Conservation (phyloP, 2,329 filamentous ascomycete species). For the Pyricularia grisea region DNA sequence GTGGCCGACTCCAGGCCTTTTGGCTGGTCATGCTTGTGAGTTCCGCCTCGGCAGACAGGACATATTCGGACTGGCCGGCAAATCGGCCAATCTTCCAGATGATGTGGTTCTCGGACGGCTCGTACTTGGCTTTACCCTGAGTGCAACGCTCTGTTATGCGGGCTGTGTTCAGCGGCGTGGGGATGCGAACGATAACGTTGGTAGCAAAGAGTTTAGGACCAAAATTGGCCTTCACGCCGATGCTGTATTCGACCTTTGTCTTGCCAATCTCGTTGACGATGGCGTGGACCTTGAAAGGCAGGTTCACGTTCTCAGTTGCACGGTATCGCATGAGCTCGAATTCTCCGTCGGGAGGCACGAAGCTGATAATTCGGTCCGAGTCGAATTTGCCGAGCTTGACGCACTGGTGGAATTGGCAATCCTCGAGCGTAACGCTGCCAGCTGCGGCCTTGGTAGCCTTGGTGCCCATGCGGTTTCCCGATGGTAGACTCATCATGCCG, state of each 20-base stretch:
- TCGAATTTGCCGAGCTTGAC: constrained; percentile 97
- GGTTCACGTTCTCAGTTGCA: constrained; percentile 94
- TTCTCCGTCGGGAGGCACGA: constrained; percentile 92
- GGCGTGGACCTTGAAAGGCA: constrained; percentile 97
- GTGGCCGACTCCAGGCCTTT: constrained; percentile 91
- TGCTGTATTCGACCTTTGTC: constrained; percentile 97
- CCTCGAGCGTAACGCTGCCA: constrained; percentile 89
- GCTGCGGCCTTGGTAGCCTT: constrained; percentile 94
- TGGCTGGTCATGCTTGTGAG: constrained; percentile 97
- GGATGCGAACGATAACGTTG: constrained; percentile 89
- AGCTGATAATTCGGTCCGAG: constrained; percentile 90
- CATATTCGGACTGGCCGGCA: constrained; percentile 93
- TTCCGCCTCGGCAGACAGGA: constrained; percentile 86
- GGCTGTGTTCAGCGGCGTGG: constrained; percentile 92
- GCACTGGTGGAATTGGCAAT: constrained; percentile 98
- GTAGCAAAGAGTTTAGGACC: constrained; percentile 93
- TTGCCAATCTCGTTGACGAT: constrained; percentile 97
- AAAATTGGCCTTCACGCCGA: constrained; percentile 95
- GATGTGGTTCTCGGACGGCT: constrained; percentile 95
- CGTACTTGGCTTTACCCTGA: constrained; percentile 96
- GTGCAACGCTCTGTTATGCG: constrained; percentile 87
- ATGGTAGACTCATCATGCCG: constrained; percentile 54
- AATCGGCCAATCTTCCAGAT: constrained; percentile 99
- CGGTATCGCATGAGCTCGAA: constrained; percentile 97
- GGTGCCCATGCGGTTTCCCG: constrained; percentile 67